These are phyloP conservation scores for Talaromyces stipitatus DNA, from an alignment of 495 filamentous ascomycete genomes.

Conservation along the genomic window DNA sequence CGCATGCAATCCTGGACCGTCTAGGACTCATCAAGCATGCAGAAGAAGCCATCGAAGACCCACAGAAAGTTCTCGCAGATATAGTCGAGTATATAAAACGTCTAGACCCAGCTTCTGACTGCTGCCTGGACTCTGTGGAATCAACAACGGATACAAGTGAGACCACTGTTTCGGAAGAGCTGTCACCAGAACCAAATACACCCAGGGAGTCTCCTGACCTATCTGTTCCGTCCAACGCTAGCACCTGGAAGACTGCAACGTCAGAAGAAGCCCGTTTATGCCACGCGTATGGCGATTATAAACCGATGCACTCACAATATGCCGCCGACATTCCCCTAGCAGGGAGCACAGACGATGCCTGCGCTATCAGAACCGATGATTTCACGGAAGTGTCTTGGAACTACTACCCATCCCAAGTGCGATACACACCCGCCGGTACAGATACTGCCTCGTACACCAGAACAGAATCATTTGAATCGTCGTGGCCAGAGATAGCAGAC, in stretches of 20 bases:
- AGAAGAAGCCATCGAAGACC: constrained; percentile 21
- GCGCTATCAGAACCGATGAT: neutral
- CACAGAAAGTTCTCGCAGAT: constrained; percentile 4
- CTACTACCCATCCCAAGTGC: neutral
- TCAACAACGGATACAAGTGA: neutral
- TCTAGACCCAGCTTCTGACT: neutral
- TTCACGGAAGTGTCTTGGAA: neutral
- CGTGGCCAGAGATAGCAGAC: neutral
- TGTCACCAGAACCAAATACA: neutral
- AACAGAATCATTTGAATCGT: neutral
- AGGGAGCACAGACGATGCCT: neutral
- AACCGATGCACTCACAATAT: neutral
- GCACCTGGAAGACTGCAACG: neutral
- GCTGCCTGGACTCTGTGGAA: neutral
- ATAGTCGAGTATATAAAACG: constrained; percentile 3
- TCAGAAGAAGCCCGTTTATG: neutral
- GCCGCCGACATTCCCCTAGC: neutral
- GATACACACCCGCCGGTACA: neutral
- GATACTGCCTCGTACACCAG: neutral
- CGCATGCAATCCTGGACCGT: constrained; percentile 39
- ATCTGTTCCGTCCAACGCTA: neutral
- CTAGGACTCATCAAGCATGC: constrained; percentile 42
- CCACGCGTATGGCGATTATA: neutral
- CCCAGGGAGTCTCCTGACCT: neutral
- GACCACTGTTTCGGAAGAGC: neutral